phyloP scores from a whole-genome alignment of 306 rosid genomes.

The Ceratonia siliqua region DNA sequence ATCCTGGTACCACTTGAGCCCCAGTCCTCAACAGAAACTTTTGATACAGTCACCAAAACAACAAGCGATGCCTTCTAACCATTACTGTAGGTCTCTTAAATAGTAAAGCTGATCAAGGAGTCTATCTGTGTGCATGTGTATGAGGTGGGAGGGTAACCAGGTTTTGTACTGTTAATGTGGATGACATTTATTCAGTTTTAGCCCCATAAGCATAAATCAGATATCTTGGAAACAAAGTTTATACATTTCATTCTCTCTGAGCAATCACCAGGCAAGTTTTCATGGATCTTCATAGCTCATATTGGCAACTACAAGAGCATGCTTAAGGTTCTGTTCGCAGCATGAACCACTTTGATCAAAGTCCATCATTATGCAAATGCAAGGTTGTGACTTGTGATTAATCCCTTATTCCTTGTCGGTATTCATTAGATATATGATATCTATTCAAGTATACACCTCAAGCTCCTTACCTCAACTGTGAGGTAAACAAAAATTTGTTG shows the following conservation, averaged over 20 bases:
- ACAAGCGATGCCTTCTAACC: constrained; percentile 7
- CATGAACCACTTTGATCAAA: constrained; percentile 7
- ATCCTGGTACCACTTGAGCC: too few relatives aligned
- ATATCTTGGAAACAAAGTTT: background rate
- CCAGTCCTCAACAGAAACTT: background rate
- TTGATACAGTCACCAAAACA: background rate
- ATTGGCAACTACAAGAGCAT: background rate
- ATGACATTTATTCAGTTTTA: constrained; percentile 16
- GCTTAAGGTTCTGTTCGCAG: constrained; percentile 20
- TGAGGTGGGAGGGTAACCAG: background rate
- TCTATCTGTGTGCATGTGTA: background rate
- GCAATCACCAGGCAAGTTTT: constrained; percentile 1
- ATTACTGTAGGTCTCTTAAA: background rate
- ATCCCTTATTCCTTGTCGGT: background rate
- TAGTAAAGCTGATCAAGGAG: constrained; percentile 8
- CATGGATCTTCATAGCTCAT: constrained; percentile 11
- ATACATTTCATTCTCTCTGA: background rate
- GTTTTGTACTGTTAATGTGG: background rate
- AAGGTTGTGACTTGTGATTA: constrained; percentile 29
- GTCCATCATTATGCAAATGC: constrained; percentile 17
- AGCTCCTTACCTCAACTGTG: constrained; percentile 4
- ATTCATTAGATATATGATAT: background rate
- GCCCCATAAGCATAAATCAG: constrained; percentile 2
- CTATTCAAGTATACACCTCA: background rate
- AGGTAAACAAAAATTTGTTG: background rate